A percentile compares a stretch with the other conserved stretches of the same genome.
Conservation (phyloP, 2,329 filamentous ascomycete species). For the Phialophora macrospora region DNA sequence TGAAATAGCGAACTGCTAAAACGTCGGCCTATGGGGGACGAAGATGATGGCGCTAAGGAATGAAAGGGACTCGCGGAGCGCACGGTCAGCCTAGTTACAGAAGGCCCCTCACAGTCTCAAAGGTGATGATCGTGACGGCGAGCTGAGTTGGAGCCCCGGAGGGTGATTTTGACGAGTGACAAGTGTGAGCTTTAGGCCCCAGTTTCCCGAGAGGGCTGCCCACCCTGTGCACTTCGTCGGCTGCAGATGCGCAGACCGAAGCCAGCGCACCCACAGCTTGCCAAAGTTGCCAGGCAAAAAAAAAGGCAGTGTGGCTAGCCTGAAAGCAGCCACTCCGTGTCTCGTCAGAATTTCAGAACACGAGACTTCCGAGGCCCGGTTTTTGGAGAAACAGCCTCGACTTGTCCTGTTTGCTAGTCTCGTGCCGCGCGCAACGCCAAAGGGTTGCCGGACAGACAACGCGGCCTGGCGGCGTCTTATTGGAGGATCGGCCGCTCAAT, state of each 20-base stretch:
- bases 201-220: not conserved
- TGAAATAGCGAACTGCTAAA: not conserved
- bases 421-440: conserved; percentile 14
- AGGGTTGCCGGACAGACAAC: conserved; percentile 11
- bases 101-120: conserved; percentile 1
- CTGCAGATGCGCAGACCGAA: conserved; percentile 5
- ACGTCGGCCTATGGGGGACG: not conserved
- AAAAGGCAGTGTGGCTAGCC: conserved; percentile 9
- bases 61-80: conserved; percentile 28
- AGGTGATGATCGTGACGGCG: conserved; percentile 4
- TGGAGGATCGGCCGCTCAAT: conserved; percentile 14
- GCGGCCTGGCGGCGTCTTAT: conserved; percentile 5
- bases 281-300: conserved; percentile 2
- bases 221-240: conserved; percentile 1
- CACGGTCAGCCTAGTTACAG: conserved; percentile 21
- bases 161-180: conserved; percentile 3
- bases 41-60: conserved; percentile 17
- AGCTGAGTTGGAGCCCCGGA: conserved; percentile 11
- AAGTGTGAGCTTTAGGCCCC: conserved; percentile 2
- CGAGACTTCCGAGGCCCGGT: conserved; percentile 11
- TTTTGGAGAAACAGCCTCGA: conserved; percentile 1
- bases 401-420: conserved; percentile 12
- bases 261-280: not conserved
- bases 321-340: conserved; percentile 12
- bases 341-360: conserved; percentile 13